phyloP scores from a whole-genome alignment of 768 basidiomycete species.

The Termitomyces sp. region DNA sequence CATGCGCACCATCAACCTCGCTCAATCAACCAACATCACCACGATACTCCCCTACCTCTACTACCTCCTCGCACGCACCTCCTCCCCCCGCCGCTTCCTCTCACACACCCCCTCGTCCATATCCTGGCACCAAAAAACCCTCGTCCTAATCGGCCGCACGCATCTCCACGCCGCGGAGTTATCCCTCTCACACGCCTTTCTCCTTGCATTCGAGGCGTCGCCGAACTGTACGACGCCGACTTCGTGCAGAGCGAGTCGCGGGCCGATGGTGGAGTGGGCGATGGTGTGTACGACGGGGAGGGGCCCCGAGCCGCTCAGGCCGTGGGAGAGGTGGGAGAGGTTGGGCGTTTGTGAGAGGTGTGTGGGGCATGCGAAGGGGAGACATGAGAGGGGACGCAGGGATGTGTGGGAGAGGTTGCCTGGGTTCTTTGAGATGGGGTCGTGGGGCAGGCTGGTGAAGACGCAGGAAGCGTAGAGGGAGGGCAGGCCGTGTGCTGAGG shows the following conservation, averaged over 20 bases:
- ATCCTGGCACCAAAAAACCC: conserved; percentile 37
- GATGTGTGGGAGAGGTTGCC: conserved; percentile 39
- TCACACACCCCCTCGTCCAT: conserved; percentile 32
- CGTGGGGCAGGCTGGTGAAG: conserved; percentile 31
- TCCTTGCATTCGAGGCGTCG: conserved; percentile 34
- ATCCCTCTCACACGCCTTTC: conserved; percentile 37
- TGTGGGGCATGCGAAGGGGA: conserved; percentile 25
- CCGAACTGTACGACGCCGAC: conserved; percentile 25
- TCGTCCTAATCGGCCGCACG: conserved; percentile 38
- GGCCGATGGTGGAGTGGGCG: conserved; percentile 43
- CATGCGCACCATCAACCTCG: conserved; percentile 43
- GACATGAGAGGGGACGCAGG: conserved; percentile 29
- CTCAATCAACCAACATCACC: conserved; percentile 34
- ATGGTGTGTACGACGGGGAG: conserved; percentile 29
- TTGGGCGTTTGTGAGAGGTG: conserved; percentile 34
- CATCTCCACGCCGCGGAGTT: conserved; percentile 38
- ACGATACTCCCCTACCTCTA: conserved; percentile 44
- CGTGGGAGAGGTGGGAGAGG: conserved; percentile 30
- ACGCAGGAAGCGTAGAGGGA: conserved; percentile 19
- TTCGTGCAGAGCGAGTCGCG: conserved; percentile 30
- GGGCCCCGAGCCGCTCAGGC: conserved; percentile 30
- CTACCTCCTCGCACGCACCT: conserved; percentile 44
- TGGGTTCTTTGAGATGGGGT: conserved; percentile 32
- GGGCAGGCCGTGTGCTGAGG: not conserved
- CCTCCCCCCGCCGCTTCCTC: conserved; percentile 30